These are phyloP conservation scores for Chaetomidium leptoderma DNA, from an alignment of 495 filamentous ascomycete genomes.

Conservation along the genomic window DNA sequence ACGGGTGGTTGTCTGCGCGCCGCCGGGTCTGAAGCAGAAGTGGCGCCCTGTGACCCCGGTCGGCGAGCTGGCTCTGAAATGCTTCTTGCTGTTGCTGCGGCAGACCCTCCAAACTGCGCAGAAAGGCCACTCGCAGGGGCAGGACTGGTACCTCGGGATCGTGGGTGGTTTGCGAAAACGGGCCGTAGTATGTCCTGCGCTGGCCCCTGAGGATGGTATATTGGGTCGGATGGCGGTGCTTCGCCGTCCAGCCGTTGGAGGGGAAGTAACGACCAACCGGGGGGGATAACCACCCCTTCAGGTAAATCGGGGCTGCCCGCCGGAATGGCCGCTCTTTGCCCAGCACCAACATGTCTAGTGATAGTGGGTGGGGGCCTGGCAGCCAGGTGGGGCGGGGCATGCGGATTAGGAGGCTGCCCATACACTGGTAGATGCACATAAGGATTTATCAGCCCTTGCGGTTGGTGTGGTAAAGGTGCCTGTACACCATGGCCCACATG, in stretches of 20 bases:
- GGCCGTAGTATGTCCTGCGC: slow-evolving; percentile 11
- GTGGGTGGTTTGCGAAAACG: background rate
- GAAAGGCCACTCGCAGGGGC: slow-evolving; percentile 2
- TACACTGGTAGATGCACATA: slow-evolving; percentile 11
- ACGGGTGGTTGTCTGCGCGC: slow-evolving; percentile 25
- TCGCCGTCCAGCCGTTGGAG: slow-evolving; percentile 54
- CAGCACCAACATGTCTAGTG: slow-evolving; percentile 41
- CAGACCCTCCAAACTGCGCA: slow-evolving; percentile 1
- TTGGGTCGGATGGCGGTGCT: slow-evolving; percentile 18
- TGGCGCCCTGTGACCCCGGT: background rate
- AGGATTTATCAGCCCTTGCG: slow-evolving; percentile 6
- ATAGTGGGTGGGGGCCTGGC: slow-evolving; percentile 33
- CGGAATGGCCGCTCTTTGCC: slow-evolving; percentile 48
- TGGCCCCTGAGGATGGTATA: slow-evolving; percentile 13
- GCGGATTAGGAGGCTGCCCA: slow-evolving; percentile 5
- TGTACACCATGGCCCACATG: background rate
- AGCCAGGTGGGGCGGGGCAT: slow-evolving; percentile 11
- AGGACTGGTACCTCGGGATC: slow-evolving; percentile 10
- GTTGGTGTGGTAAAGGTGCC: slow-evolving; percentile 14
- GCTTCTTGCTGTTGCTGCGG: background rate
- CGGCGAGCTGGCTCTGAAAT: background rate
- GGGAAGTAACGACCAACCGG: slow-evolving; percentile 71
- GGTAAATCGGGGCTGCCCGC: slow-evolving; percentile 67
- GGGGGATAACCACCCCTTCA: slow-evolving; percentile 65
- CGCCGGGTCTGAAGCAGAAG: background rate